A percentile compares a stretch with the other conserved stretches of the same genome.
phyloP scores from a whole-genome alignment of 352 stramenopile genomes.

The Phytophthora syringae region DNA sequence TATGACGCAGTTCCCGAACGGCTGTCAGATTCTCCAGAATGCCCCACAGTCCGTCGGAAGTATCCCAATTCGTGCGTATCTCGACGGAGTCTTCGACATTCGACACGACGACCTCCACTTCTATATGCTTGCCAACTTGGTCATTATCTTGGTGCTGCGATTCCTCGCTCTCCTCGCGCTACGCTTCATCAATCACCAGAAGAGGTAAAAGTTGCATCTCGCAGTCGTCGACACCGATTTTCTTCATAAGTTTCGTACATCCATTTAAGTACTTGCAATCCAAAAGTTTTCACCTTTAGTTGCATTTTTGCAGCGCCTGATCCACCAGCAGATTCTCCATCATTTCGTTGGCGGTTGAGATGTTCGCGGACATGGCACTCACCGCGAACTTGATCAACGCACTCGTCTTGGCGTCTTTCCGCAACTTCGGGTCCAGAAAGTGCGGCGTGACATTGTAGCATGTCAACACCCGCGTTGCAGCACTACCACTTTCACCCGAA shows the following conservation, averaged over 20 bases:
- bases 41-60: constrained; percentile 26
- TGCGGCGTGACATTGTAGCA: background rate
- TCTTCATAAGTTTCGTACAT: too few relatives aligned
- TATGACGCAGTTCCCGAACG: constrained; percentile 25
- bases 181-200: too few relatives aligned
- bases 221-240: too few relatives aligned
- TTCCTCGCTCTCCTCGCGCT: constrained; percentile 52
- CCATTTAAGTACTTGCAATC: background rate
- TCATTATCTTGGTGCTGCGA: constrained; percentile 48
- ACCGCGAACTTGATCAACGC: constrained; percentile 44
- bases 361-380: constrained; percentile 25
- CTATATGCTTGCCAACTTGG: constrained; percentile 37
- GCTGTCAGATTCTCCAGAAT: constrained; percentile 41
- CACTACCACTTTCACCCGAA: background rate
- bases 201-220: too few relatives aligned
- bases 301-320: background rate
- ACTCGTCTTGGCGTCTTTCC: constrained; percentile 2
- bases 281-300: background rate
- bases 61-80: constrained; percentile 39
- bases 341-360: constrained; percentile 34
- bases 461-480: constrained; percentile 37
- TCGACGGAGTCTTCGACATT: constrained; percentile 46
- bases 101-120: constrained; percentile 40
- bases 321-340: constrained; percentile 41
- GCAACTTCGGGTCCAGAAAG: constrained; percentile 21